Conservation (phyloP, 257 asterid genomes). For the Penstemon newberryi region DNA sequence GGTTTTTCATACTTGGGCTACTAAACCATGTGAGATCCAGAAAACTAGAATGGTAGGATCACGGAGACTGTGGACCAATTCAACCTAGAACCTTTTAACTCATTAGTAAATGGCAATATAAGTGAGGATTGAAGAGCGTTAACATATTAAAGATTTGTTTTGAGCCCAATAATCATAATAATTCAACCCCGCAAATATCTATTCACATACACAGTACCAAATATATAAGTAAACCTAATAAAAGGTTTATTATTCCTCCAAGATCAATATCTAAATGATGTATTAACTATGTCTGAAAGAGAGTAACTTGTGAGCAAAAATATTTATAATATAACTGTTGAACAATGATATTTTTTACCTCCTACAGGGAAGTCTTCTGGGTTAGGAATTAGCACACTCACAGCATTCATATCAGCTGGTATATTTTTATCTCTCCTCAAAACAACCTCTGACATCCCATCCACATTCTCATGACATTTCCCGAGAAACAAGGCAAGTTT, state of each 20-base stretch:
- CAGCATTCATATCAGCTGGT: slow-evolving; percentile 78
- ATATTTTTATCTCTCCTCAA: slow-evolving; percentile 69
- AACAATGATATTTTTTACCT: slow-evolving; percentile 46
- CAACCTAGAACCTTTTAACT: neutral
- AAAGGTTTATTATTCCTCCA: neutral
- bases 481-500: slow-evolving; percentile 71
- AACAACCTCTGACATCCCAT: slow-evolving; percentile 74
- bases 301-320: slow-evolving; percentile 15
- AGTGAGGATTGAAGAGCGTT: neutral
- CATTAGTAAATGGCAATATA: slow-evolving; percentile 13
- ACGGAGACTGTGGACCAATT: neutral
- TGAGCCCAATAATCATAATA: neutral
- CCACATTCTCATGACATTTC: slow-evolving; percentile 51
- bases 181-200: neutral
- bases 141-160: neutral
- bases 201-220: neutral
- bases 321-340: slow-evolving; percentile 17
- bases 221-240: neutral
- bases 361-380: slow-evolving; percentile 49
- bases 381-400: slow-evolving; percentile 73
- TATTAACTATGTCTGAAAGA: neutral
- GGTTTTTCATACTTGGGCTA: neutral
- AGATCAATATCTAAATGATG: neutral
- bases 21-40: slow-evolving; percentile 11
- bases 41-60: slow-evolving; percentile 3